Conservation (phyloP, 164 flowering plant genomes). For the Brasenia schreberi region DNA sequence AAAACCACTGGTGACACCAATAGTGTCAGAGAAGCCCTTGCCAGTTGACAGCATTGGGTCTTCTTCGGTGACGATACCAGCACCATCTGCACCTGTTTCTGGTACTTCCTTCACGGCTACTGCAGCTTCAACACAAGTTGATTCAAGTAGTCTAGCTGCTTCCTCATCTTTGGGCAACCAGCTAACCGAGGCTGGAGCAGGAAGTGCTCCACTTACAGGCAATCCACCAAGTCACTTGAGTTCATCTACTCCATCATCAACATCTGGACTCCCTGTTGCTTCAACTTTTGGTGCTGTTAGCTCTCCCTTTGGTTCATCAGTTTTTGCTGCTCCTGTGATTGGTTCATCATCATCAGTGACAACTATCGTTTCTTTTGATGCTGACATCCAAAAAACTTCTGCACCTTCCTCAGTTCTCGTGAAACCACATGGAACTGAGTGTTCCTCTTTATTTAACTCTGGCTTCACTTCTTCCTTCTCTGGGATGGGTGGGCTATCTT, state of each 20-base stretch:
- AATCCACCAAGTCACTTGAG: constrained; percentile 30
- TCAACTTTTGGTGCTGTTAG: constrained; percentile 24
- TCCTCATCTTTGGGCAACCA: constrained; percentile 17
- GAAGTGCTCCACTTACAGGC: constrained; percentile 10
- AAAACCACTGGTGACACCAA: constrained; percentile 4
- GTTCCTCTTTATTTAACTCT: constrained; percentile 18
- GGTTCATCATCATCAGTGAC: constrained; percentile 23
- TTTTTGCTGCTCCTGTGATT: constrained; percentile 23
- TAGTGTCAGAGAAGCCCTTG: neutral
- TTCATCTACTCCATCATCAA: constrained; percentile 32
- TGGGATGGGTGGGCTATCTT: constrained; percentile 25
- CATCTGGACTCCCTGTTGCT: constrained; percentile 25
- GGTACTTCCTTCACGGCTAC: neutral
- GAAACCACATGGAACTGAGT: neutral
- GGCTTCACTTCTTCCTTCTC: constrained; percentile 19
- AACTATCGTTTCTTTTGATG: constrained; percentile 2
- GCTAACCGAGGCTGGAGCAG: constrained; percentile 21
- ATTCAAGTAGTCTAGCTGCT: too few species aligned
- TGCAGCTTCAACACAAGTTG: neutral
- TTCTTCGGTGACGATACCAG: neutral
- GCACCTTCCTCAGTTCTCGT: neutral
- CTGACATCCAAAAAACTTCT: neutral
- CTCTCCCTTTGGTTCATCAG: constrained; percentile 28
- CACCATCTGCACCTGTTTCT: neutral
- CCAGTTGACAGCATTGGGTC: neutral